Base-by-base conservation (phyloP, 1,139 yeast species). In the Kodamaea plutei region DNA sequence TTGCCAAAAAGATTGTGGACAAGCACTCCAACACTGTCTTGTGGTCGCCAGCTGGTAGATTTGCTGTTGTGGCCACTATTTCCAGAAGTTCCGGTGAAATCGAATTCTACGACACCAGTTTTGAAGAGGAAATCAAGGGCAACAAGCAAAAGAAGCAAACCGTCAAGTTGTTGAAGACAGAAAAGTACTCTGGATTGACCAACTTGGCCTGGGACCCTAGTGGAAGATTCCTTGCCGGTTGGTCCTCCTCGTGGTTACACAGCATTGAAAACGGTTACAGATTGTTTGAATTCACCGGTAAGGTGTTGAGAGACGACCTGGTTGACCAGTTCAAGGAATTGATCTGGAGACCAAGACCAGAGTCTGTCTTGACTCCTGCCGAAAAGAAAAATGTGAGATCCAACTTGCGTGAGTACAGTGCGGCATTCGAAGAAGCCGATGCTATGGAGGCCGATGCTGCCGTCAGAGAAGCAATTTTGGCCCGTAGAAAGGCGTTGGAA, bases 331-430 rank as follows among this genome's bases (percentile, higher is more conserved):
- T 93, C 73, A 85, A 81, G 64, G 89, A 84, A 42, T 84, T 91
- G 50, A 69, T 79, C 40, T 93, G 99, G 99, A 84, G 99, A 71
- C 97, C 98, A 47, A 81, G 98, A 64, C 98, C 98, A 31, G 78
- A 75, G 13, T 72, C 89, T 4, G 63, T 80, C 41, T 76, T 93
- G 54, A 67, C 80, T 38, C 78, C 80, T 49, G 81, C 79, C 45
- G 95, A 87, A 55, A 75, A 76, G 69, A 85, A 87, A 82, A 82
- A 82, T 72, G 88, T 91, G 43, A 77, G 88, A 67, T 83, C 85
- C 81, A 82, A 84, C 64, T 69, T 91, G 67, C 79, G 83, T 57
- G 91, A 84, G 58, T 87, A 84, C 73, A 73, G 89, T 48, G 91
- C 93, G 24, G 89, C 85, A 61, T 93, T 89, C 64, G 97, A 91